Base-by-base conservation (phyloP, 148 eudicot genomes). In the Vaccinium macrocarpon region DNA sequence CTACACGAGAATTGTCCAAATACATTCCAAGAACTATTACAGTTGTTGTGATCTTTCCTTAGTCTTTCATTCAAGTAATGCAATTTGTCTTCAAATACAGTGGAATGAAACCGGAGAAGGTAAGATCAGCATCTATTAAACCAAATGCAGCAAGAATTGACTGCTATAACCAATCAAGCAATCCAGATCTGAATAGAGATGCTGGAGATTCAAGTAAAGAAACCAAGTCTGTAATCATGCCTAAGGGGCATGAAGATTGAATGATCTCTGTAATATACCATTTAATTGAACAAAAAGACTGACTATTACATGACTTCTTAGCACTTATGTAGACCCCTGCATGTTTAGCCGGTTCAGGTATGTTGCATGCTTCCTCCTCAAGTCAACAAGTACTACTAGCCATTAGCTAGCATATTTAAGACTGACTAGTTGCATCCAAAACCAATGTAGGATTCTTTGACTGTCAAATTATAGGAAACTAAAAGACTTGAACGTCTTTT, bases 361-460 rank as follows among this genome's bases (percentile, higher is more conserved):
- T 27, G 3, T 23, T 64, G 71, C 71, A 64, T 64, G 71, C 71
- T 64, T 64, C 32, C 29, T 64, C 14, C 5, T 64, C 32, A 64
- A 23, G 32, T 64, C 71, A 23, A 23, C 25, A 23, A 10, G 71
- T 64, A 23, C 71, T 64, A 23, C 71, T 25, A 64, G 71, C 71
- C 23, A 64, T 64, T 64, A 59, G 64, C 64, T 59, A 59, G 64
- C 64, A 59, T 59, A 59, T 59, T 57, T 57, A 62, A 62, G 68
- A 62, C 68, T 21, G 1, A 62, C 27, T 62, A n/a, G 27, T 64
- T 64, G 71, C 13, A n/a, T 14, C 1, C 71, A 64, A 64, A 64
- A 64, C 29, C 71, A 9, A 64, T 64, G 23, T 23, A 62, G 25
- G 25, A 21, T 11, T 61, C 8, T 61, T 64, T 23, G 71, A 64